Evolutionary conservation across 768 basidiomycete species (phyloP), one percentile per base, ranked within the genome.

Genomic region (Dioszegia aurantiaca): DNA sequence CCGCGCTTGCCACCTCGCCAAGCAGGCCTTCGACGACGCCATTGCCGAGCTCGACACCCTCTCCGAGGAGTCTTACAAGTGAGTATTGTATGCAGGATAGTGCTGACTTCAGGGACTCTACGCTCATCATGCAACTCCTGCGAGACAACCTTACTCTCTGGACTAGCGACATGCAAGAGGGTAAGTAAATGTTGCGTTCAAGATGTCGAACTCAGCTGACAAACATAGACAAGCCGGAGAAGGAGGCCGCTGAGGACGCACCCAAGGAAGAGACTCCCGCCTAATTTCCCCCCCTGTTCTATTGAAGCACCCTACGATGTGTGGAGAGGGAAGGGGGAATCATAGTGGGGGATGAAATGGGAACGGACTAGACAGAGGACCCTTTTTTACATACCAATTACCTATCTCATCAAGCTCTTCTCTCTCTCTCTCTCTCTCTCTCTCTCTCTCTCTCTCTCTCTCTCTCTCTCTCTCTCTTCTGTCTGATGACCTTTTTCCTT

Each of bases 21-120:
- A 98, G 82, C 91, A 95, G 80, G 93, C 94, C 8, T 98, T 98
- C 79, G 93, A 97, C 64, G 93, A 97, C 78, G 94, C 94, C 44
- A 97, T 98, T 77, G 92, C 93, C 67, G 93, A 98, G 81, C 90
- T 97, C 73, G 93, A 98, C 82, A 97, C 93, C 23, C 85, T 98
- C 55, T 92, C 89, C 71, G 94, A 97, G 81, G 93, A 97, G 83
- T 88, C 87, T 79, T 97, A 98, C 88, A 95, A 97, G 83, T 76
- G 68, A 61, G 74, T 64, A 28, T 8, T 33, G n/a, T 9, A 10
- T 28, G 8, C 8, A 23, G 26, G n/a, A 11, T 12, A 53, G 51
- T 37, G 40, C 16, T 40, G 16, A 27, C 23, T 23, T 12, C 56
- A 76, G 74, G 71, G 93, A 97, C 79, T 95, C 91, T 59, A 98